These are phyloP conservation scores for Dactylonectria macrodidyma DNA, from an alignment of 2,329 filamentous ascomycete species.

Conservation along the genomic window DNA sequence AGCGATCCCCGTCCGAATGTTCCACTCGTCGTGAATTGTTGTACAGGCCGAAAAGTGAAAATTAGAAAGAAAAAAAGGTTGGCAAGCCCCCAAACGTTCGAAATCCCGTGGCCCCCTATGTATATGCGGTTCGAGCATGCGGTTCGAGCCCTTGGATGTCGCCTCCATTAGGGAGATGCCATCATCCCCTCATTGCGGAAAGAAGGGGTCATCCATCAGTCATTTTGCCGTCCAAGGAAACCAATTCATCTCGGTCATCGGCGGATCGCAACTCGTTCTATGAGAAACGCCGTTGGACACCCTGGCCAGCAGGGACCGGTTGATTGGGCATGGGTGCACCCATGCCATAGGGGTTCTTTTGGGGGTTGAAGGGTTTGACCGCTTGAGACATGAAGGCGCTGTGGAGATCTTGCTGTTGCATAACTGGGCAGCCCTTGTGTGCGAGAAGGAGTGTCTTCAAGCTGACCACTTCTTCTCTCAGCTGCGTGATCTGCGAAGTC, in stretches of 20 bases:
- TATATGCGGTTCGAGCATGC: too few relatives aligned
- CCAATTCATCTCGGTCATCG: conserved; percentile 1
- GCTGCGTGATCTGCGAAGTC: conserved; percentile 83
- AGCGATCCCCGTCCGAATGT: conserved; percentile 40
- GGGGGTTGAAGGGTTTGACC: too few relatives aligned
- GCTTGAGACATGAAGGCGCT: too few relatives aligned
- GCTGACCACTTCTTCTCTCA: conserved; percentile 94
- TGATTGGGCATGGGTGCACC: conserved; percentile 66
- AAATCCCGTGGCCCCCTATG: too few relatives aligned
- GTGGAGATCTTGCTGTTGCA: too few relatives aligned
- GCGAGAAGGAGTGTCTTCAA: conserved; percentile 93
- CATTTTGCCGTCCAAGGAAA: conserved; percentile 19
- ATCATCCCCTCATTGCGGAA: conserved; percentile 36
- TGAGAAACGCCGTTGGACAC: conserved; percentile 70
- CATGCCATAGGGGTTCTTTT: conserved; percentile 68
- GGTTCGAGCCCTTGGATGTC: conserved; percentile 7
- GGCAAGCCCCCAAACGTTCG: too few relatives aligned
- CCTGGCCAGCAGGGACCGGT: conserved; percentile 69
- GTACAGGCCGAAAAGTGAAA: conserved; percentile 47
- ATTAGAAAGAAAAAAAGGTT: conserved; percentile 20
- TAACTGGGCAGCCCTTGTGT: conserved; percentile 72
- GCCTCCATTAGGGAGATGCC: conserved; percentile 5
- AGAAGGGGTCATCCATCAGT: conserved; percentile 41
- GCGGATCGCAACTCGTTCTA: conserved; percentile 54
- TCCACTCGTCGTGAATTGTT: conserved; percentile 47